These are phyloP conservation scores for Patellaria atrata DNA, from an alignment of 495 filamentous ascomycete species.

Conservation along the genomic window DNA sequence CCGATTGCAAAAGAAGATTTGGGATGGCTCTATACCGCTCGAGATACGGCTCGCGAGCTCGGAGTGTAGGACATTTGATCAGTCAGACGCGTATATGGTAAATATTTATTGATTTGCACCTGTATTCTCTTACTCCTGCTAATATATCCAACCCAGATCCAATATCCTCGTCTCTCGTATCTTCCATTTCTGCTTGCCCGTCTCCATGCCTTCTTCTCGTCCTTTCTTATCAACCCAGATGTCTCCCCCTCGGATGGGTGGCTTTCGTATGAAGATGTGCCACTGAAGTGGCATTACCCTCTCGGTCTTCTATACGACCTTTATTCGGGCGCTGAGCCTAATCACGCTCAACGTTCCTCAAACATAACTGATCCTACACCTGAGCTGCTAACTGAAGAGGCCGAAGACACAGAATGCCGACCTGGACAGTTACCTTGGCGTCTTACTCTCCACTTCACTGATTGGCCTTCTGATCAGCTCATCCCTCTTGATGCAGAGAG, in stretches of 20 bases:
- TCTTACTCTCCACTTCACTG: constrained; percentile 53
- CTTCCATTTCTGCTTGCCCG: constrained; percentile 63
- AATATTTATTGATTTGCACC: background rate
- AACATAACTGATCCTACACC: constrained; percentile 17
- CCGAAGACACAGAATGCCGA: constrained; percentile 2
- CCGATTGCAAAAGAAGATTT: constrained; percentile 26
- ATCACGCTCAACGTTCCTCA: constrained; percentile 21
- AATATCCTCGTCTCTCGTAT: constrained; percentile 55
- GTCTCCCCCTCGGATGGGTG: constrained; percentile 46
- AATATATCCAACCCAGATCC: constrained; percentile 25
- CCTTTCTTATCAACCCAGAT: constrained; percentile 52
- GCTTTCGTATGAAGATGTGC: constrained; percentile 61
- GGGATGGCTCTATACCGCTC: constrained; percentile 28
- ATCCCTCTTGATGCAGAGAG: constrained; percentile 48
- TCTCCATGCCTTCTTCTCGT: constrained; percentile 61
- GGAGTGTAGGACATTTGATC: constrained; percentile 28
- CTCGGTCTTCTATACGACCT: constrained; percentile 82
- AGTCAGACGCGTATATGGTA: constrained; percentile 27
- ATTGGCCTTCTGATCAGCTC: constrained; percentile 55
- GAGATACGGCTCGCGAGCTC: constrained; percentile 25
- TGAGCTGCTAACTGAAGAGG: constrained; percentile 7
- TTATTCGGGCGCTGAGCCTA: constrained; percentile 52
- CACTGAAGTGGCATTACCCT: constrained; percentile 79
- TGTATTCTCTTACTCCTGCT: background rate
- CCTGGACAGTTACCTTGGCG: constrained; percentile 84